A percentile compares a stretch with the other conserved stretches of the same genome.
Evolutionary conservation across 2,329 filamentous ascomycete genomes (phyloP).

Genomic region (Penicillium corylophilum): DNA sequence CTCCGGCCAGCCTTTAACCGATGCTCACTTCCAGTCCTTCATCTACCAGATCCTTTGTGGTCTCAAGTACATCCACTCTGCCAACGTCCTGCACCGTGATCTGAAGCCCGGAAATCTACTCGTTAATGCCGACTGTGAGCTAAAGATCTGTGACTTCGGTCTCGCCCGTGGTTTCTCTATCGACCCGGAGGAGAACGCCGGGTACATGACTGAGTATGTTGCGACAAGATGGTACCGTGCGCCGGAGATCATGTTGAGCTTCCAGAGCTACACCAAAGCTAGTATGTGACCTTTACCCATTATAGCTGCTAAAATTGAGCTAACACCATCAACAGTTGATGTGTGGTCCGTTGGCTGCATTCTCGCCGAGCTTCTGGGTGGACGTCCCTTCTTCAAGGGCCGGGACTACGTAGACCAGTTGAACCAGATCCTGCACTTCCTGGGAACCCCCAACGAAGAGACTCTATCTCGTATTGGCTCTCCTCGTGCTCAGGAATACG

Average conservation of each 20-base stretch:
- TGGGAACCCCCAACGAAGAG: conserved; percentile 94
- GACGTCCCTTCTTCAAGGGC: conserved; percentile 98
- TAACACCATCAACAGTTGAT: conserved; percentile 64
- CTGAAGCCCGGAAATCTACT: conserved; percentile 95
- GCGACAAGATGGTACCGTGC: conserved; percentile 98
- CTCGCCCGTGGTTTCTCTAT: conserved; percentile 94
- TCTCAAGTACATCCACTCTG: conserved; percentile 98
- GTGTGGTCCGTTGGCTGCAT: conserved; percentile 99
- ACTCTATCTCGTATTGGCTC: conserved; percentile 92
- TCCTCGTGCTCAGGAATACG: conserved; percentile 94
- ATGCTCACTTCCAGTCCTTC: conserved; percentile 99
- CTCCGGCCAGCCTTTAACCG: conserved; percentile 93
- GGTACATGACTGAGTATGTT: conserved; percentile 99
- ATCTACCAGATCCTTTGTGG: conserved; percentile 99
- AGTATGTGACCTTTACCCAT: conserved; percentile 63
- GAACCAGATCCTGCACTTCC: conserved; percentile 97
- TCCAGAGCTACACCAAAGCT: conserved; percentile 99
- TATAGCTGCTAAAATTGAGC: background rate
- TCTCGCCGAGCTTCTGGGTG: conserved; percentile 89
- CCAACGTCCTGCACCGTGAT: conserved; percentile 95
- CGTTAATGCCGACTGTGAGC: conserved; percentile 97
- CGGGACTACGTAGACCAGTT: conserved; percentile 99
- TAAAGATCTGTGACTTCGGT: conserved; percentile 99
- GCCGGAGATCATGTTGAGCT: conserved; percentile 98
- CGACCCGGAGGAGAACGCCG: conserved; percentile 96